Evolutionary conservation across 106 monocot genomes (phyloP).

Genomic region (Dactylorhiza incarnata): DNA sequence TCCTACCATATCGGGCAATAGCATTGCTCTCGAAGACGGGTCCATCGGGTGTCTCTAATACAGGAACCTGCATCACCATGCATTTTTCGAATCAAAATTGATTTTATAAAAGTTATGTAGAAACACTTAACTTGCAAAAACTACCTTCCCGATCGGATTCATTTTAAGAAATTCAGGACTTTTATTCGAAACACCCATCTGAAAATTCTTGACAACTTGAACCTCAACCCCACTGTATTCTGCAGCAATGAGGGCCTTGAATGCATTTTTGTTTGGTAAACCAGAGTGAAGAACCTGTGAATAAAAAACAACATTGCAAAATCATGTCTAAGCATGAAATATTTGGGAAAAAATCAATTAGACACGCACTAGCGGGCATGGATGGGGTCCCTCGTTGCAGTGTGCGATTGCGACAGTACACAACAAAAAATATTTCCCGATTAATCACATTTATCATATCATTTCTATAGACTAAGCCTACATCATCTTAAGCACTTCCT

Average conservation of each 20-base stretch:
- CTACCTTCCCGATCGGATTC: slow-evolving; percentile 88
- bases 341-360: background rate
- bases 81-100: background rate
- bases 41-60: slow-evolving; percentile 92
- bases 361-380: too few species aligned
- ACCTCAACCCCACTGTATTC: slow-evolving; percentile 68
- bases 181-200: slow-evolving; percentile 86
- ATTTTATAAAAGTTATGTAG: background rate
- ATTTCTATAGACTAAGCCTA: too few species aligned
- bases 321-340: background rate
- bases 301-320: background rate
- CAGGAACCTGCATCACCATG: slow-evolving; percentile 56
- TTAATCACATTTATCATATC: too few species aligned
- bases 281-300: slow-evolving; percentile 43
- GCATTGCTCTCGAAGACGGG: slow-evolving; percentile 87
- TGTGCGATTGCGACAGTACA: too few species aligned
- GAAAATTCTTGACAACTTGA: slow-evolving; percentile 57
- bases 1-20: slow-evolving; percentile 77
- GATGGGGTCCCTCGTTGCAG: too few species aligned
- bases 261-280: slow-evolving; percentile 59
- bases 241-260: slow-evolving; percentile 75
- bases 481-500: too few species aligned
- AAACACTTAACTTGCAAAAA: background rate
- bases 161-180: slow-evolving; percentile 77
- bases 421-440: too few species aligned